Evolutionary conservation across 2,329 filamentous ascomycete species (phyloP).

Genomic region (Fusarium bulbicola): DNA sequence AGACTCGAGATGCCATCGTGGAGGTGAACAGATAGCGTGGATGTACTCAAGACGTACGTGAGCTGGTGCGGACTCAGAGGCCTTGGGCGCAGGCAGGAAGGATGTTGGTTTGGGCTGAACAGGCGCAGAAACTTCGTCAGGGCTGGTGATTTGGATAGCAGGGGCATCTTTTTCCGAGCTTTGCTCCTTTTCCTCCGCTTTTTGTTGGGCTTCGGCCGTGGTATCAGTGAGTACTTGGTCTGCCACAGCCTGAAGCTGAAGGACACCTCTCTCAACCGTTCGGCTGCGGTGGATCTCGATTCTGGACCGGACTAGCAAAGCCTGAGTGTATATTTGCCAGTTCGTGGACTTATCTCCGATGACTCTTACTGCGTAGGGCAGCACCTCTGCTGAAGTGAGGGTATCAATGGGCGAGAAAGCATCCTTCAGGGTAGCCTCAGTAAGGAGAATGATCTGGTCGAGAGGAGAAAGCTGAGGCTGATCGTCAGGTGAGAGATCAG

Average conservation of each 20-base stretch:
- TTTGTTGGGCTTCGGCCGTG: slow-evolving; percentile 45
- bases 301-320: slow-evolving; percentile 85
- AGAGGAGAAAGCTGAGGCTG: slow-evolving; percentile 85
- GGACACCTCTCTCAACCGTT: slow-evolving; percentile 86
- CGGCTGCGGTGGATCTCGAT: slow-evolving; percentile 89
- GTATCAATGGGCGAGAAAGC: slow-evolving; percentile 84
- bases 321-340: slow-evolving; percentile 98
- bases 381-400: slow-evolving; percentile 89
- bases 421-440: slow-evolving; percentile 88
- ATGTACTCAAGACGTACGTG: slow-evolving; percentile 83
- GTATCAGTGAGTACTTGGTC: slow-evolving; percentile 96
- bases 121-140: slow-evolving; percentile 44
- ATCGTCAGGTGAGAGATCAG: slow-evolving; percentile 74
- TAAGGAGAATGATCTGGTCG: slow-evolving; percentile 90
- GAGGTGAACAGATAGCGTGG: slow-evolving; percentile 83
- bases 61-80: slow-evolving; percentile 80
- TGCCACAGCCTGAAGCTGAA: slow-evolving; percentile 94
- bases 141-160: slow-evolving; percentile 55
- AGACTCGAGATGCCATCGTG: slow-evolving; percentile 92
- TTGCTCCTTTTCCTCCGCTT: slow-evolving; percentile 40
- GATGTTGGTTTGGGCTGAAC: slow-evolving; percentile 66
- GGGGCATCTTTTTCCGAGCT: slow-evolving; percentile 51
- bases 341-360: slow-evolving; percentile 90
- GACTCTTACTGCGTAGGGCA: slow-evolving; percentile 90
- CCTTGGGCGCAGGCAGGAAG: slow-evolving; percentile 81